Evolutionary conservation across 495 filamentous ascomycete species (phyloP).

Genomic region (Glutinoglossum americanum): DNA sequence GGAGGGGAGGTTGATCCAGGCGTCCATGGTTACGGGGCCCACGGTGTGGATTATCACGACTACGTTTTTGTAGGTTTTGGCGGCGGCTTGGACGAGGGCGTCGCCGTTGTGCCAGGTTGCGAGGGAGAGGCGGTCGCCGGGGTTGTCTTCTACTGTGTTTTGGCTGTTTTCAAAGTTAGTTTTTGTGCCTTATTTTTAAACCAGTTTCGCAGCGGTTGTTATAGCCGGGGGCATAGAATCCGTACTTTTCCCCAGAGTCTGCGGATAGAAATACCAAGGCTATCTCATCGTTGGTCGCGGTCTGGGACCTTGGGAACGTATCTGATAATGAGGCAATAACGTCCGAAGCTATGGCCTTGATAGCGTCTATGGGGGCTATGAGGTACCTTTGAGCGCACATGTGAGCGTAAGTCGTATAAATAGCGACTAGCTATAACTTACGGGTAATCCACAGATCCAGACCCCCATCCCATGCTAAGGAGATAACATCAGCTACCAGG

Average conservation of each 20-base stretch:
- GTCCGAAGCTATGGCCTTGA: slow-evolving; percentile 31
- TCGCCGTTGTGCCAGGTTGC: slow-evolving; percentile 75
- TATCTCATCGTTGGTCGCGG: slow-evolving; percentile 42
- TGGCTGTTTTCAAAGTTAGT: too few species aligned
- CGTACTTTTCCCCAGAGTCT: slow-evolving; percentile 71
- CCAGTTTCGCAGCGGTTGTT: too few species aligned
- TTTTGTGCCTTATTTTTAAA: too few species aligned
- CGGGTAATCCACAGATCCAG: slow-evolving; percentile 72
- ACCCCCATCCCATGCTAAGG: slow-evolving; percentile 69
- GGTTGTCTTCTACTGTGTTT: slow-evolving; percentile 58
- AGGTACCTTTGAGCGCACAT: slow-evolving; percentile 40
- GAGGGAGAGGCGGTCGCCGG: slow-evolving; percentile 80
- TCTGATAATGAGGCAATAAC: slow-evolving; percentile 63
- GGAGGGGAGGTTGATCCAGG: slow-evolving; percentile 68
- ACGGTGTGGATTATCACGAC: slow-evolving; percentile 79
- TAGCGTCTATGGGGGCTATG: slow-evolving; percentile 58
- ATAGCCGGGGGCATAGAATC: too few species aligned
- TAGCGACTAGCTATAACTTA: slow-evolving; percentile 30
- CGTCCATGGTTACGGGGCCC: slow-evolving; percentile 58
- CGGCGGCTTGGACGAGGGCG: slow-evolving; percentile 51
- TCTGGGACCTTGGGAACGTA: slow-evolving; percentile 32
- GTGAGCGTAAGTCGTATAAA: background rate
- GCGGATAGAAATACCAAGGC: slow-evolving; percentile 80
- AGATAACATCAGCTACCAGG: background rate
- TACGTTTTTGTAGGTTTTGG: slow-evolving; percentile 64